These are phyloP conservation scores for Spergularia azorica DNA, from an alignment of 179 eudicot genomes.

Conservation along the genomic window DNA sequence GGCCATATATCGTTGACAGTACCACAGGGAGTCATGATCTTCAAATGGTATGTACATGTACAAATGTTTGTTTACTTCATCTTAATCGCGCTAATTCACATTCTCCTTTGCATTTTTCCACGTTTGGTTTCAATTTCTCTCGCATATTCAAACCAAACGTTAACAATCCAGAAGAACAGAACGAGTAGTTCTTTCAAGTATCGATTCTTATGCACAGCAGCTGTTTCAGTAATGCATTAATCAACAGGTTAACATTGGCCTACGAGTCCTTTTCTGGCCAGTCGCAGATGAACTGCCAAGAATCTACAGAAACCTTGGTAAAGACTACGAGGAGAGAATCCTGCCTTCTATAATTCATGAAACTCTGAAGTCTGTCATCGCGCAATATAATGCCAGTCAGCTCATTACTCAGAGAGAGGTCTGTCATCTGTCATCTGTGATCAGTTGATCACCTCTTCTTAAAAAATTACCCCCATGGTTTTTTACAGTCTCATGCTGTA, in stretches of 20 bases:
- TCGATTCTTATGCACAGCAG: too few species aligned
- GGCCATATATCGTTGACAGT: constrained; percentile 62
- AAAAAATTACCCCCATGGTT: too few species aligned
- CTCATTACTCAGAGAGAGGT: constrained; percentile 81
- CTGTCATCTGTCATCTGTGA: not conserved
- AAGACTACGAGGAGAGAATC: constrained; percentile 61
- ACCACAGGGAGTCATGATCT: constrained; percentile 73
- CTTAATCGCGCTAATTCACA: too few species aligned
- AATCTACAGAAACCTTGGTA: constrained; percentile 62
- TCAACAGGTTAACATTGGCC: constrained; percentile 63
- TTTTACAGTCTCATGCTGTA: too few species aligned
- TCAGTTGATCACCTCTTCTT: too few species aligned
- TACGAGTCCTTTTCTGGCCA: constrained; percentile 70
- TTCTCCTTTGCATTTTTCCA: too few species aligned
- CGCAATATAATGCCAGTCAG: constrained; percentile 77
- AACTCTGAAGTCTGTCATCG: constrained; percentile 72
- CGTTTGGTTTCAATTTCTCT: too few species aligned
- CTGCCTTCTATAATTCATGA: constrained; percentile 71
- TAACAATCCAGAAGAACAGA: not conserved
- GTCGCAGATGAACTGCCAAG: constrained; percentile 48
- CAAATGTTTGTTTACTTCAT: too few species aligned
- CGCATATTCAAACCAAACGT: too few species aligned
- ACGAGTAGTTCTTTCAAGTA: too few species aligned
- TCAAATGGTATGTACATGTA: constrained; percentile 50
- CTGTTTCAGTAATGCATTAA: not conserved